Evolutionary conservation across 192 early-diverging fungal species (phyloP), one percentile per base, ranked within the genome.

Genomic region (Entomortierella chlamydospora): DNA sequence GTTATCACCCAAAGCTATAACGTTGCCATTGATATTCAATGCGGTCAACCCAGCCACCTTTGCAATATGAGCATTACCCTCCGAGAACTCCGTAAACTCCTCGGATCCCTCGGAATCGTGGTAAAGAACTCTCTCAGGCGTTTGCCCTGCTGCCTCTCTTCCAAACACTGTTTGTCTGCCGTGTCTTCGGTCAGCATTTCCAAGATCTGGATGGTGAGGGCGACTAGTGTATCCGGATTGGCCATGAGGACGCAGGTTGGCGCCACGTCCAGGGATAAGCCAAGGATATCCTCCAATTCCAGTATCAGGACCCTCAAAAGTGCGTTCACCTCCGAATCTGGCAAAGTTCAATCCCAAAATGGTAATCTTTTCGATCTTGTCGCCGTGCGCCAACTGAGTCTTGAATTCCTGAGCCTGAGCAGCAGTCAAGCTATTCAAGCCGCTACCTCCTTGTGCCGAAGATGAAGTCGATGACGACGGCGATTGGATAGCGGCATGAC

Each of bases 321-420:
- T n/a, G 18, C 22, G 29, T 28, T 60, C 58, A 23, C 58, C 58
- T 4, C 58, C 58, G 6, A 17, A 20, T 31, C 42, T 22, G 2
- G 22, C 73, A 69, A 69, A 78, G 57, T 79, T 79, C 68, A 79
- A 49, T 22, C 76, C 76, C 55, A 70, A 0, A 18, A 79, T 33
- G 0, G 62, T 59, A 57, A 79, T 49, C 51, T 66, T 70, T 26
- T 70, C 76, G 8, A 78, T 54, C 39, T 28, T 29, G 18, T 69
- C 67, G 3, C 55, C 34, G 39, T 78, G 74, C 0, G 28, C n/a
- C 39, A 78, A 2, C 5, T 49, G 7, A 0, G 6, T 17, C 34
- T 31, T 61, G 41, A 77, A 63, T 8, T 33, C 39, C 42, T 68
- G 64, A 0, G 18, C 56, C 47, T 64, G 23, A 0, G 64, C 42